These are phyloP conservation scores for Gastrolobium bilobum DNA, from an alignment of 306 rosid species.

Conservation along the genomic window DNA sequence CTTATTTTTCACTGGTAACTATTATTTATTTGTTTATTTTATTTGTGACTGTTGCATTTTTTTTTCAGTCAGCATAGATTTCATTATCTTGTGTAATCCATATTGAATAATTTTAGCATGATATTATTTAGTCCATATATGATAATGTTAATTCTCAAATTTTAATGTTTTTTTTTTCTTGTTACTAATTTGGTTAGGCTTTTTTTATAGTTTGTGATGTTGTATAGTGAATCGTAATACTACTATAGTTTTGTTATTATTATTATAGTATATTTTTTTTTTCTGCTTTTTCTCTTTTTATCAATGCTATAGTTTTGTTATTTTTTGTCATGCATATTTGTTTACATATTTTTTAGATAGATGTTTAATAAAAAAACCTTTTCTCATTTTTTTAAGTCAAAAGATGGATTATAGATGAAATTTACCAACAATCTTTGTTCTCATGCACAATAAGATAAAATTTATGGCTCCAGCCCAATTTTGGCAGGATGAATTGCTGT, in stretches of 20 bases:
- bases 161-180: background rate
- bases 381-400: background rate
- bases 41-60: no score
- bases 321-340: background rate
- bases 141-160: no score
- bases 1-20: no score
- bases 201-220: background rate
- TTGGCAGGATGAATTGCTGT: background rate
- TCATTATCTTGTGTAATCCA: no score
- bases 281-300: background rate
- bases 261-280: background rate
- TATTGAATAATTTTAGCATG: no score
- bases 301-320: background rate
- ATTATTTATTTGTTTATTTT: no score
- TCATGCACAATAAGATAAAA: constrained; percentile 5
- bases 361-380: background rate
- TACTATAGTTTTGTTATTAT: no score
- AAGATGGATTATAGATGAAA: background rate
- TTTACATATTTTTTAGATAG: background rate
- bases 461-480: background rate
- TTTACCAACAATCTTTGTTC: background rate
- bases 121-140: background rate
- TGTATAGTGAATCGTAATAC: background rate
- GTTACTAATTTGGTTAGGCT: background rate
- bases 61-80: no score